phyloP scores from a whole-genome alignment of 2,329 filamentous ascomycete species.

The Ophiostoma triangulosporum region DNA sequence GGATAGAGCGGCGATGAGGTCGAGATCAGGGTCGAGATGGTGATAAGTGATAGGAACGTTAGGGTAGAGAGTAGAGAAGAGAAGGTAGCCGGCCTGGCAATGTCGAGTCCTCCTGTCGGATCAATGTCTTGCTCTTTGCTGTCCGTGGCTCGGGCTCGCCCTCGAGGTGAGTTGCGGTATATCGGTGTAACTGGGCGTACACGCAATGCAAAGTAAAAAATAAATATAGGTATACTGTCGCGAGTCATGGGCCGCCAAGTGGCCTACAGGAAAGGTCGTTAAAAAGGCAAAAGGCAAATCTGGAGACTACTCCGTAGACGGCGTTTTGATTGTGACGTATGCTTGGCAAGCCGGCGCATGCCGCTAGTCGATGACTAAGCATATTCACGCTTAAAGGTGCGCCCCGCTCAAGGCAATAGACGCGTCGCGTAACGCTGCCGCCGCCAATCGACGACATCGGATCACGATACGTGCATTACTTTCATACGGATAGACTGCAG shows the following conservation, averaged over 20 bases:
- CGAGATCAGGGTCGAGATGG: neutral
- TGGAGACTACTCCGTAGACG: neutral
- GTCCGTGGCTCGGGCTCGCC: too few species aligned
- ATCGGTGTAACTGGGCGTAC: too few species aligned
- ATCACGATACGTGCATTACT: too few species aligned
- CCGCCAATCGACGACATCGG: neutral
- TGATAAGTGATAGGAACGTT: neutral
- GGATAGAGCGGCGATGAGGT: neutral
- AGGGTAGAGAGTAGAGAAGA: neutral
- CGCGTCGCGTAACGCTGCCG: neutral
- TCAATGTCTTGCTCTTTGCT: too few species aligned
- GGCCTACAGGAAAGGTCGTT: too few species aligned
- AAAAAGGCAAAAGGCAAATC: neutral
- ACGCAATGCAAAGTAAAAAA: too few species aligned
- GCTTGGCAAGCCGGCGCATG: neutral
- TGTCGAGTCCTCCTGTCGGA: too few species aligned
- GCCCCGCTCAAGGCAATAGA: slow-evolving; percentile 2
- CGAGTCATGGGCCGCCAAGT: too few species aligned
- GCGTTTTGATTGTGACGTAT: neutral
- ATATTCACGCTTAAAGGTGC: too few species aligned
- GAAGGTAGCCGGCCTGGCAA: too few species aligned
- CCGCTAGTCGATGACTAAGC: neutral
- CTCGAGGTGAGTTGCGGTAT: too few species aligned
- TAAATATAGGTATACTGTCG: too few species aligned
- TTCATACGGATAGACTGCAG: neutral